Conservation (phyloP, 2,329 filamentous ascomycete genomes). For the Keithomyces neogunnii region DNA sequence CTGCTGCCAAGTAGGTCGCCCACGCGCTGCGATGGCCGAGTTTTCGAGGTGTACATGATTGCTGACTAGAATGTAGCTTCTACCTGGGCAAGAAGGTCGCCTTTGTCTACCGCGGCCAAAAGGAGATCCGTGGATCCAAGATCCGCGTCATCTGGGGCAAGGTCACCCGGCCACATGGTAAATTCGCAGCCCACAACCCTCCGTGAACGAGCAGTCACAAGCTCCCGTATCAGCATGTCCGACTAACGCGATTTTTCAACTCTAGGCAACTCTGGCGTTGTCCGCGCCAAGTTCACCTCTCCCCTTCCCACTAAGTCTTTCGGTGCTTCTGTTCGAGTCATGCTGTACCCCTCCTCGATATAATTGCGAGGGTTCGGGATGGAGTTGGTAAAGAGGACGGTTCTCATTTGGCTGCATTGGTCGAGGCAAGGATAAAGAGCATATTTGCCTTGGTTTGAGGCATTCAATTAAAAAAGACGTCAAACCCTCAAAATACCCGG, state of each 20-base stretch:
- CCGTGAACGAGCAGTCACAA: background rate
- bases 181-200: slow-evolving; percentile 17
- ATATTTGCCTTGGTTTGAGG: slow-evolving; percentile 43
- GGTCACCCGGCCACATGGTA: slow-evolving; percentile 92
- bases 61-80: slow-evolving; percentile 49
- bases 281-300: slow-evolving; percentile 92
- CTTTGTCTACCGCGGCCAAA: slow-evolving; percentile 95
- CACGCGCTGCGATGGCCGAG: background rate
- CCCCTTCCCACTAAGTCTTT: slow-evolving; percentile 96
- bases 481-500: slow-evolving; percentile 24
- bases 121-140: slow-evolving; percentile 94
- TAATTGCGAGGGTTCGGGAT: slow-evolving; percentile 52
- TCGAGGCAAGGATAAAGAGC: slow-evolving; percentile 47
- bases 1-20: slow-evolving; percentile 70
- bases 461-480: slow-evolving; percentile 45
- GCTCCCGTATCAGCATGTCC: background rate
- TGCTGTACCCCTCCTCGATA: slow-evolving; percentile 98
- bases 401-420: slow-evolving; percentile 53
- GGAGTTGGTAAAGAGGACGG: slow-evolving; percentile 56
- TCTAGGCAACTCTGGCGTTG: slow-evolving; percentile 90
- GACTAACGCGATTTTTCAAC: background rate
- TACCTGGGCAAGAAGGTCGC: slow-evolving; percentile 98
- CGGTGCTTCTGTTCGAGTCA: slow-evolving; percentile 90
- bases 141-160: slow-evolving; percentile 99
- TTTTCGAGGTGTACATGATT: background rate